Base-by-base conservation (phyloP, 1,284 basidiomycete species). In the Malassezia brasiliensis region DNA sequence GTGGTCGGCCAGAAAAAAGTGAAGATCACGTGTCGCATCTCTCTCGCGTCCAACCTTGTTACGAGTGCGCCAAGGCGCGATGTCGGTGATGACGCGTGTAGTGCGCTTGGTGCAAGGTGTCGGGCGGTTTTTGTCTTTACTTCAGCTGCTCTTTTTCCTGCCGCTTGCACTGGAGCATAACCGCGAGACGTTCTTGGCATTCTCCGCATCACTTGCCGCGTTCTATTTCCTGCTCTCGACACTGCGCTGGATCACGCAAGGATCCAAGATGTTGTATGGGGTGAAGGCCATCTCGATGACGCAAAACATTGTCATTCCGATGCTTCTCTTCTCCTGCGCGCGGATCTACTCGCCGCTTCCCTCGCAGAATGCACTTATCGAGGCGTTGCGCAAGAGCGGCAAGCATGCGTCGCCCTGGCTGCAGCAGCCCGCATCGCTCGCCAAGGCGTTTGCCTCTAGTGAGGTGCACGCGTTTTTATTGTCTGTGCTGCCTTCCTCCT, bases 101-200 rank as follows among this genome's bases (percentile, higher is more conserved):
- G n/a, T 47, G 55, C 41, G 17, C 19, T n/a, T 32, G 14, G 9
- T 57, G n/a, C 47, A 47, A 41, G 25, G 31, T 19, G 42, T 34
- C 4, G 55, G 38, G 19, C 46, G 47, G 22, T 12, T 52, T 3
- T 17, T 57, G 12, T 57, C 55, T 22, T 32, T 71, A 39, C 52
- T 72, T 10, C 72, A 74, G 58, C 63, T 72, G n/a, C 61, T 74
- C 53, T 62, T 69, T 45, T 74, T 69, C 47, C 63, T 74, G 14
- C 72, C 72, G 1, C 62, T 74, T 15, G 61, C 72, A 1, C 66
- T 74, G 50, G 72, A 74, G 56, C 68, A 68, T 1, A 67, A 68
- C n/a, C 62, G 65, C 35, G 70, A 74, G 47, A 67, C 68, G 4
- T 74, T 74, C 47, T 60, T 72, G 15, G 70, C 72, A 3, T 62